Base-by-base conservation (phyloP, 441 rosid genomes). In the Hura crepitans region DNA sequence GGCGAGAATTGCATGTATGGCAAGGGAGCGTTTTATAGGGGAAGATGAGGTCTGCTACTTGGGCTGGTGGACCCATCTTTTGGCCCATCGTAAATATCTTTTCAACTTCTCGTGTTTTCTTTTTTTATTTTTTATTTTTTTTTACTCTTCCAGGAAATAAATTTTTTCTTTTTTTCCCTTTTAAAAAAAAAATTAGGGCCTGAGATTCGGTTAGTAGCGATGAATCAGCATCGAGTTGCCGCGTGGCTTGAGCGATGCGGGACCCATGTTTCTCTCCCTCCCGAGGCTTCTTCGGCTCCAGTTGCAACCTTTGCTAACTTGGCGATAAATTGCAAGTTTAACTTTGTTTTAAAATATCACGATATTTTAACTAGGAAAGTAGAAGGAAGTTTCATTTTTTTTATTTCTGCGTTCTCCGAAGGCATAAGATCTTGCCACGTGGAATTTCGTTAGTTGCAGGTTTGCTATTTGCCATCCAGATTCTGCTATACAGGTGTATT, bases 1-100 rank as follows among this genome's bases (percentile, higher is more conserved):
- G 47, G 95, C 85, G 88, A 86, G 96, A 80, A 37, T 60, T 85
- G 87, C 84, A 78, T 79, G 90, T 65, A 43, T 0, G 80, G 75
- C 20, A 72, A 75, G 28, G 88, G 6, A 0, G 17, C 23, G 0
- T 83, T 88, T 72, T 81, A 89, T 88, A 89, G 86, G 75, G 18
- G 67, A 25, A 37, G 67, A 43, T 22, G 66, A 73, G 20, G 58
- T 22, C 64, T 62, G 22, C 2, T 55, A 9, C 10, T 66, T 65
- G 83, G 80, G 69, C 75, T 33, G 12, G 68, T 77, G 85, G 85
- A 77, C 77, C 78, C 68, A 17, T 1, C 11, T 10, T 62, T 5
- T 57, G 63, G 78, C 68, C 82, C 77, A 46, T 4, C 14, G 4
- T 9, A 54, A 65, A 75, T 71, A 69, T 83, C 73, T 58, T 65